These are phyloP conservation scores for Fusarium mundagurra DNA, from an alignment of 2,329 filamentous ascomycete genomes.

Conservation along the genomic window DNA sequence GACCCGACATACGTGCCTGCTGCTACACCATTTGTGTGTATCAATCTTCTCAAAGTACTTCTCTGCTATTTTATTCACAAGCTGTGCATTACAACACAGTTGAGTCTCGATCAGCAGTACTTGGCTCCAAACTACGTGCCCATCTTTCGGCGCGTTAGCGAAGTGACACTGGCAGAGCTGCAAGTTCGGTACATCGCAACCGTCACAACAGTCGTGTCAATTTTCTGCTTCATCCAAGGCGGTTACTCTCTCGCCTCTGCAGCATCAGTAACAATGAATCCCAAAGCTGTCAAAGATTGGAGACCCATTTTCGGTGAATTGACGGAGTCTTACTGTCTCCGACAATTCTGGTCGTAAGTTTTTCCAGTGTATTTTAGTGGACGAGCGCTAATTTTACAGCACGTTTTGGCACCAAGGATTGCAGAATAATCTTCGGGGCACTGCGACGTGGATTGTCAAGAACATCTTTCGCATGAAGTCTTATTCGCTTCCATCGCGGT, in stretches of 20 bases:
- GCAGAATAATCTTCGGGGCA: slow-evolving; percentile 29
- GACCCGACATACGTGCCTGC: slow-evolving; percentile 21
- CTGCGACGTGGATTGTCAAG: slow-evolving; percentile 30
- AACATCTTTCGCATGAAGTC: slow-evolving; percentile 28
- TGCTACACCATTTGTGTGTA: slow-evolving; percentile 5
- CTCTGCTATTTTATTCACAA: slow-evolving; percentile 27
- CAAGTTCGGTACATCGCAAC: slow-evolving; percentile 33
- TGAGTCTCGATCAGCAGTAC: slow-evolving; percentile 23
- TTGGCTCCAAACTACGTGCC: slow-evolving; percentile 20
- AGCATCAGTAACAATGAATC: slow-evolving; percentile 16
- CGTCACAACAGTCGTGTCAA: slow-evolving; percentile 30
- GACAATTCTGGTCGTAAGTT: slow-evolving; percentile 36
- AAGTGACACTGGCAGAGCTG: slow-evolving; percentile 17
- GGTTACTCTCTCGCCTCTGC: slow-evolving; percentile 30
- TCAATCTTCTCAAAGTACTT: slow-evolving; percentile 23
- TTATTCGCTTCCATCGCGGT: slow-evolving; percentile 10
- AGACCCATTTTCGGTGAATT: slow-evolving; percentile 30
- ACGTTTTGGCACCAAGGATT: slow-evolving; percentile 37
- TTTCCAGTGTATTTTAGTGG: neutral
- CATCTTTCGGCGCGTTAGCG: slow-evolving; percentile 23
- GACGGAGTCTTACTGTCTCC: slow-evolving; percentile 24
- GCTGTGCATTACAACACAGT: slow-evolving; percentile 27
- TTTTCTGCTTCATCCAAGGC: slow-evolving; percentile 37
- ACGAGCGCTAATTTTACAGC: neutral
- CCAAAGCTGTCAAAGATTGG: slow-evolving; percentile 29